Evolutionary conservation across 192 early-diverging fungal genomes (phyloP), one percentile per base, ranked within the genome.

Genomic region (Diversispora eburnea): DNA sequence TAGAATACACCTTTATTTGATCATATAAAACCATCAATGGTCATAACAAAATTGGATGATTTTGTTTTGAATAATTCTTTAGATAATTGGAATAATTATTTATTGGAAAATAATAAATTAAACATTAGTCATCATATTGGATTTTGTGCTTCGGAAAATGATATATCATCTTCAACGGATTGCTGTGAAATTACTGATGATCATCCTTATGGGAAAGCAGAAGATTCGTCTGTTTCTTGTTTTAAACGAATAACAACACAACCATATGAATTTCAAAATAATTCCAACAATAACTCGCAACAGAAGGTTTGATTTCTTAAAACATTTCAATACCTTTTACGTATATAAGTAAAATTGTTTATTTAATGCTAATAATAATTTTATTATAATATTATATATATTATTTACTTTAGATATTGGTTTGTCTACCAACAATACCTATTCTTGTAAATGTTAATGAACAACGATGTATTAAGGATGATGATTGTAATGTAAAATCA

Each of bases 161-260:
- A 67, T 3, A 15, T 71, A 71, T 76, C 69, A 45, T 76, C 79
- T 22, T 63, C 81, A 9, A 63, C 76, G 0, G 79, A 79, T 17
- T 91, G 91, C 69, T 92, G 91, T 72, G 67, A 87, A 12, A 85
- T 91, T 43, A 76, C 79, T 52, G 58, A 57, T 4, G 77, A 80
- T 5, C 75, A 72, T 39, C 88, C 87, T 8, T 87, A 91, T 52
- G 88, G 91, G 22, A 79, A 83, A 54, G 78, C 83, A 10, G 25
- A 66, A 8, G 80, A 83, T 67, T 8, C 62, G 0, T 68, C 72
- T 0, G 75, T 84, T 0, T 80, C 84, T 51, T 91, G 89, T 62
- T 89, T 91, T 51, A 74, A 77, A 56, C 25, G 39, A 63, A 42
- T 41, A 17, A 33, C 25, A 33, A 33, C 25, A 33, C 25, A 33